Conservation (phyloP, 2,329 filamentous ascomycete species). For the Xylaria sp. region DNA sequence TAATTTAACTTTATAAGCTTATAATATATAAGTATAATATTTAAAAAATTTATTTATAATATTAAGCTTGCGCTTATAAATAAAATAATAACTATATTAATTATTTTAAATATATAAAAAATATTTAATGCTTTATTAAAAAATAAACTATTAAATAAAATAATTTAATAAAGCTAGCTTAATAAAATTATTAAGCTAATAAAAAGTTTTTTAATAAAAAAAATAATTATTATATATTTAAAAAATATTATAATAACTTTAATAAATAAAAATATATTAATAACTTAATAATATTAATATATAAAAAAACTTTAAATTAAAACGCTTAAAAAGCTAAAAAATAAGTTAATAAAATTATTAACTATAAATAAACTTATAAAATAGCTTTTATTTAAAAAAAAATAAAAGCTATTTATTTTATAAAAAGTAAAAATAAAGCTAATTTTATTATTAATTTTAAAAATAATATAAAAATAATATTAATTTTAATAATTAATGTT, state of each 20-base stretch:
- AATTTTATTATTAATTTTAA: slow-evolving; percentile 12
- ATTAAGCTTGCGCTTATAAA: slow-evolving; percentile 18
- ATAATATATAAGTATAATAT: slow-evolving; percentile 11
- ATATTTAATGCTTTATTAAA: slow-evolving; percentile 18
- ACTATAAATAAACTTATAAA: slow-evolving; percentile 20
- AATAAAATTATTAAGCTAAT: slow-evolving; percentile 14
- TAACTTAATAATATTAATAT: slow-evolving; percentile 8
- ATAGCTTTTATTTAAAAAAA: slow-evolving; percentile 13
- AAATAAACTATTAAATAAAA: slow-evolving; percentile 21
- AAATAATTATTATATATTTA: slow-evolving; percentile 21
- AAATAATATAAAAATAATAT: slow-evolving; percentile 9
- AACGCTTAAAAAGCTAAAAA: slow-evolving; percentile 10
- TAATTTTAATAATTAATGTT: slow-evolving; percentile 3
- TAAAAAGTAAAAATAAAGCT: neutral
- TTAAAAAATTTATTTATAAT: slow-evolving; percentile 29
- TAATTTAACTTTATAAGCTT: slow-evolving; percentile 12
- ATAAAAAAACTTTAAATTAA: slow-evolving; percentile 25
- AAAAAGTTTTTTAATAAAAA: slow-evolving; percentile 26
- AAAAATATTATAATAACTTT: slow-evolving; percentile 23
- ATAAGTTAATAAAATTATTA: slow-evolving; percentile 14
- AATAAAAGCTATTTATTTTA: slow-evolving; percentile 28
- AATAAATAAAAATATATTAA: slow-evolving; percentile 13
- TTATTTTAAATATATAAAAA: slow-evolving; percentile 24
- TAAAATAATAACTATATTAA: slow-evolving; percentile 18
- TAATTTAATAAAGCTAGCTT: slow-evolving; percentile 14